A percentile compares a stretch with the other conserved stretches of the same genome.
Conservation (phyloP, 2,329 filamentous ascomycete species). For the Fusarium lateritium region DNA sequence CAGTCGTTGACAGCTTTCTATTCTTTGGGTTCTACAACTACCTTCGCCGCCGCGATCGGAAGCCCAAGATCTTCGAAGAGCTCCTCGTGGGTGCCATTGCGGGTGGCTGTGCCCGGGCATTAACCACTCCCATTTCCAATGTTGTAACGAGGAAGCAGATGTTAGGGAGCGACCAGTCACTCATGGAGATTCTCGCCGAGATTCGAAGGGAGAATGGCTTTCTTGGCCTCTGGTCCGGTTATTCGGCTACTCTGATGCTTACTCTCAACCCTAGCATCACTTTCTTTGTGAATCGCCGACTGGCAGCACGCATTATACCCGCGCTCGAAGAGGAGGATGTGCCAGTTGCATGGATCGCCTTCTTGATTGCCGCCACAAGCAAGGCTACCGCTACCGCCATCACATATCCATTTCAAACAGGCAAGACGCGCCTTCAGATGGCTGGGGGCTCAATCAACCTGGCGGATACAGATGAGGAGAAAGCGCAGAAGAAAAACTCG, state of each 20-base stretch:
- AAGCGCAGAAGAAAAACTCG: background rate
- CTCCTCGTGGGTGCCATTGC: conserved; percentile 80
- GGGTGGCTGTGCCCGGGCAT: conserved; percentile 80
- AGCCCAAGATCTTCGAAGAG: conserved; percentile 77
- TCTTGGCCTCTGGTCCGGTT: conserved; percentile 87
- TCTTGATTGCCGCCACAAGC: conserved; percentile 77
- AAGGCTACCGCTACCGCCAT: conserved; percentile 83
- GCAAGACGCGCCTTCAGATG: conserved; percentile 84
- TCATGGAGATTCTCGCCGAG: conserved; percentile 71
- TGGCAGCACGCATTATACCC: conserved; percentile 73
- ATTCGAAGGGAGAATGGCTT: conserved; percentile 80
- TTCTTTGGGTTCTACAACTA: conserved; percentile 87
- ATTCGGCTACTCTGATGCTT: conserved; percentile 83
- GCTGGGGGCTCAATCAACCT: conserved; percentile 54
- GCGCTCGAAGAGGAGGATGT: conserved; percentile 61
- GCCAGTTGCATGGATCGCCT: conserved; percentile 57
- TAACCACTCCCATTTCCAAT: conserved; percentile 86
- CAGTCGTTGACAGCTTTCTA: conserved; percentile 82
- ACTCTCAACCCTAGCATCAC: conserved; percentile 91
- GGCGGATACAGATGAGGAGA: conserved; percentile 21
- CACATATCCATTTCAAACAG: conserved; percentile 89
- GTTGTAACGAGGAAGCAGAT: conserved; percentile 88
- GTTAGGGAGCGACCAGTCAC: conserved; percentile 60
- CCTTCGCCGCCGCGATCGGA: conserved; percentile 57
- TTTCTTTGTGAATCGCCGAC: conserved; percentile 83